These are phyloP conservation scores for Debaryomyces udenii DNA, from an alignment of 1,139 yeast species.

Conservation along the genomic window DNA sequence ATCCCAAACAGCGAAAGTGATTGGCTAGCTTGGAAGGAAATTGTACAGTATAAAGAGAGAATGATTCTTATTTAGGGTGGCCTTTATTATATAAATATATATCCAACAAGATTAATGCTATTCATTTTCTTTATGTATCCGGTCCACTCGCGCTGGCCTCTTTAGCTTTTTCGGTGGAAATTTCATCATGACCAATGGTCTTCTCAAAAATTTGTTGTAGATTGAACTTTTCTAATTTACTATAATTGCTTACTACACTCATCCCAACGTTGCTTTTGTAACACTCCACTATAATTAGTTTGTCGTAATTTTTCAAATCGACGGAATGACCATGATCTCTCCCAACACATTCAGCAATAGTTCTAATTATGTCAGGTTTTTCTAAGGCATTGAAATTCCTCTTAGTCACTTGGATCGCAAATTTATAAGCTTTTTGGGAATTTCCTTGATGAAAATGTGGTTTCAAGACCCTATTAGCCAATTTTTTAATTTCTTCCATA, in stretches of 20 bases:
- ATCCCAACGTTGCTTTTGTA: conserved; percentile 82
- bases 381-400: conserved; percentile 77
- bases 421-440: conserved; percentile 56
- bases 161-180: background rate
- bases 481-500: conserved; percentile 61
- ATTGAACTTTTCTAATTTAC: conserved; percentile 56
- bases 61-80: conserved; percentile 2
- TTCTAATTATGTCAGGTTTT: conserved; percentile 67
- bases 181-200: conserved; percentile 25
- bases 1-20: conserved; percentile 87
- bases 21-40: conserved; percentile 84
- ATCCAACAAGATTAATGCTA: too few relatives aligned
- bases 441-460: conserved; percentile 67
- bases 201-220: conserved; percentile 65
- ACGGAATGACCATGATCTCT: conserved; percentile 72
- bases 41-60: conserved; percentile 36
- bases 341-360: conserved; percentile 75
- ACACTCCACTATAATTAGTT: conserved; percentile 80
- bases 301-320: conserved; percentile 79
- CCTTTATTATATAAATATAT: too few relatives aligned
- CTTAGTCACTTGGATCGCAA: conserved; percentile 80
- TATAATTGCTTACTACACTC: conserved; percentile 73
- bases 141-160: background rate
- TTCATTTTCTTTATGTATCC: background rate
- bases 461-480: conserved; percentile 58